Evolutionary conservation across 2,329 filamentous ascomycete genomes (phyloP).

Genomic region (Nectriaceae sp.): DNA sequence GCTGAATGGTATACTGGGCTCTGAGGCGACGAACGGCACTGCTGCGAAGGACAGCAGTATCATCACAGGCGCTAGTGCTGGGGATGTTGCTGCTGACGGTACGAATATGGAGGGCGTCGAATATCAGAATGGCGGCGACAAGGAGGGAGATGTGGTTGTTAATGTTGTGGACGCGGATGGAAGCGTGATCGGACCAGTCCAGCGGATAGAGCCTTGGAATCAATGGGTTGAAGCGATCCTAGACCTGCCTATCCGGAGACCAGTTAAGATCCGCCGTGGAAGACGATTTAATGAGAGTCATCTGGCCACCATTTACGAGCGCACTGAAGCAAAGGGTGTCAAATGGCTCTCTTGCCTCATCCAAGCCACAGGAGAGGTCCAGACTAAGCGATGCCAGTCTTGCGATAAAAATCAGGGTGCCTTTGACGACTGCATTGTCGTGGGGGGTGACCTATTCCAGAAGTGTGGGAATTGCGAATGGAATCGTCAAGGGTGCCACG

Average conservation of each 20-base stretch:
- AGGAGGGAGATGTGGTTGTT: conserved; percentile 25
- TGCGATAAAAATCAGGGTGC: conserved; percentile 46
- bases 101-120: conserved; percentile 23
- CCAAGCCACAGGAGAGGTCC: conserved; percentile 48
- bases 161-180: conserved; percentile 41
- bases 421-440: conserved; percentile 47
- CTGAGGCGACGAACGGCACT: conserved; percentile 13
- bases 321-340: conserved; percentile 42
- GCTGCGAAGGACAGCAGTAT: not conserved
- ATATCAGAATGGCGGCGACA: conserved; percentile 10
- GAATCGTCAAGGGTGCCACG: conserved; percentile 43
- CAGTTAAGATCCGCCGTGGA: conserved; percentile 43
- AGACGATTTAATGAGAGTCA: conserved; percentile 43
- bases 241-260: conserved; percentile 39
- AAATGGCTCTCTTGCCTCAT: conserved; percentile 53
- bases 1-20: not conserved
- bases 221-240: conserved; percentile 42
- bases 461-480: conserved; percentile 56
- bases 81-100: conserved; percentile 9
- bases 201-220: conserved; percentile 40
- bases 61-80: not conserved
- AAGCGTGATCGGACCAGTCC: conserved; percentile 39
- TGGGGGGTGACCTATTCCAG: conserved; percentile 43
- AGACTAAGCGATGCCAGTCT: conserved; percentile 40
- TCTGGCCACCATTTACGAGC: conserved; percentile 43